Conservation (phyloP, 129 eudicot genomes). For the Sambucus nigra region DNA sequence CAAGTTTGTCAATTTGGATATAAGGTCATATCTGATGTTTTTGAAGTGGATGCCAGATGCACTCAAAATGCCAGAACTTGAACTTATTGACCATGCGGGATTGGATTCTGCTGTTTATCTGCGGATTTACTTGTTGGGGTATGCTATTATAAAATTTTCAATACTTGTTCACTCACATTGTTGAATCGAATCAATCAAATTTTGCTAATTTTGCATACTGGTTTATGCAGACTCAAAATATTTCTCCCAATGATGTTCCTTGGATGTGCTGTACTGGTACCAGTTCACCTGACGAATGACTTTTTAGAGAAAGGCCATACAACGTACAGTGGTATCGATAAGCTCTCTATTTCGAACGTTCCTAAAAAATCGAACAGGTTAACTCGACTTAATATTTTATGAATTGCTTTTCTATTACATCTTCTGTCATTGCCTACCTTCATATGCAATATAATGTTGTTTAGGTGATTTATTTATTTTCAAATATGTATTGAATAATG, state of each 20-base stretch:
- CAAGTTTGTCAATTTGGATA: too few relatives aligned
- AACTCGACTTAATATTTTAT: too few relatives aligned
- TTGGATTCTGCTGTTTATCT: conserved; percentile 90
- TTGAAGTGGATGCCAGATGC: conserved; percentile 93
- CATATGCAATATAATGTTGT: too few relatives aligned
- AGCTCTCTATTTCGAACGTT: conserved; percentile 84
- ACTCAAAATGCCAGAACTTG: conserved; percentile 82
- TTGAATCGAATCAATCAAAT: neutral
- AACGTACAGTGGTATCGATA: conserved; percentile 61
- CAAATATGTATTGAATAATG: neutral
- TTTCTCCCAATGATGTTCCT: conserved; percentile 76
- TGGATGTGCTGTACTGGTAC: conserved; percentile 71
- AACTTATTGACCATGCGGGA: conserved; percentile 90
- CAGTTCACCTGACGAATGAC: conserved; percentile 77
- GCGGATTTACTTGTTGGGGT: conserved; percentile 90
- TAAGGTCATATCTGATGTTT: conserved; percentile 51
- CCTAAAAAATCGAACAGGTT: conserved; percentile 75
- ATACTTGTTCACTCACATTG: neutral
- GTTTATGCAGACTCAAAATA: conserved; percentile 64
- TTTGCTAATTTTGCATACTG: conserved; percentile 8
- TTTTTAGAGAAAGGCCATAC: conserved; percentile 33
- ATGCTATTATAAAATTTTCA: conserved; percentile 16
- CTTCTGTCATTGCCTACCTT: too few relatives aligned
- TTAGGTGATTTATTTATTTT: neutral
- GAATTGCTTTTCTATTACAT: too few relatives aligned